Conservation (phyloP, 2,329 filamentous ascomycete genomes). For the Aspergillus sp. region DNA sequence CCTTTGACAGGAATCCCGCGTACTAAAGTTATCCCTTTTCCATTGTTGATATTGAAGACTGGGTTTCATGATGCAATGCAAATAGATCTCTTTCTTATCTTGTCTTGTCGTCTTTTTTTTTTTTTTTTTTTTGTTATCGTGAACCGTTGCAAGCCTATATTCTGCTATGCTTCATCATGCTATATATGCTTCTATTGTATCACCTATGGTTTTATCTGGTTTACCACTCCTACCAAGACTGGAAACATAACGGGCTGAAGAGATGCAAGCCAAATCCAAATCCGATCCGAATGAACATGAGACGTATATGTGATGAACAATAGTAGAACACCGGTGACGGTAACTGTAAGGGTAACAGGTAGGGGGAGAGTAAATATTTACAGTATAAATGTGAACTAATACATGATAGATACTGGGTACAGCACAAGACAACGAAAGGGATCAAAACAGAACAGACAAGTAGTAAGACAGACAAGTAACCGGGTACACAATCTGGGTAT, state of each 20-base stretch:
- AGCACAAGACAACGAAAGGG: too few relatives aligned
- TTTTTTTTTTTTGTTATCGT: neutral
- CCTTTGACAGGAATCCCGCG: neutral
- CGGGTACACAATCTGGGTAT: conserved; percentile 16
- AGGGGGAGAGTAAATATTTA: neutral
- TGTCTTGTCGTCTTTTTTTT: too few relatives aligned
- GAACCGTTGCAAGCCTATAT: neutral
- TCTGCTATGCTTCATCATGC: neutral
- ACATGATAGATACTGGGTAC: too few relatives aligned
- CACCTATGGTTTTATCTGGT: neutral
- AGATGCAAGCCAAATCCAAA: neutral
- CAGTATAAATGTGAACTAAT: neutral
- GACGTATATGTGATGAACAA: neutral
- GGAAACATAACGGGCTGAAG: neutral
- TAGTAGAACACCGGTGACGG: neutral
- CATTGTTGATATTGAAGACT: neutral
- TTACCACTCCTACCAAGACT: neutral
- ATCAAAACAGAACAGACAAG: neutral
- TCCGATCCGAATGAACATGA: neutral
- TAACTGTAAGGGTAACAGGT: too few relatives aligned
- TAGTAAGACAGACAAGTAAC: neutral
- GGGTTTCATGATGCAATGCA: conserved; percentile 1
- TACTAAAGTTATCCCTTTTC: neutral
- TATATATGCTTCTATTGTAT: neutral
- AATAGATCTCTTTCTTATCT: neutral